Conservation (phyloP, 805 yeast species). For the Candida multigemmis region DNA sequence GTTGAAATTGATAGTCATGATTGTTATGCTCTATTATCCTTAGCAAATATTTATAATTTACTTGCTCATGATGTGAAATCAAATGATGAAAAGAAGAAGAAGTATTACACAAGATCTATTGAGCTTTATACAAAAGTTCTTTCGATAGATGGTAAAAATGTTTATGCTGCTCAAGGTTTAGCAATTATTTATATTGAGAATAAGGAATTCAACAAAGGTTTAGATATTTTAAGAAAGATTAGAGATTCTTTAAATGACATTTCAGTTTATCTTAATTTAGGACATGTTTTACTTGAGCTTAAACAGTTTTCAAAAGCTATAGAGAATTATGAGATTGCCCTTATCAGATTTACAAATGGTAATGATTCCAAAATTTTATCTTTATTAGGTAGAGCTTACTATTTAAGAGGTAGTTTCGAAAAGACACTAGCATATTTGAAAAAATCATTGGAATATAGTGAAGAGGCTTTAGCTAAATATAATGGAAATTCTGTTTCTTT, state of each 20-base stretch:
- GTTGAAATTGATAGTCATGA: slow-evolving; percentile 82
- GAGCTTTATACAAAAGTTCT: slow-evolving; percentile 86
- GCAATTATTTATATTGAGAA: slow-evolving; percentile 89
- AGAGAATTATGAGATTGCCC: slow-evolving; percentile 79
- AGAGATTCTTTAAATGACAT: slow-evolving; percentile 85
- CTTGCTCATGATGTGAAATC: slow-evolving; percentile 71
- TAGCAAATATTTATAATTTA: slow-evolving; percentile 78
- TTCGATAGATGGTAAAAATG: slow-evolving; percentile 73
- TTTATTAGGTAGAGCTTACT: slow-evolving; percentile 84
- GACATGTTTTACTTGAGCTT: slow-evolving; percentile 78
- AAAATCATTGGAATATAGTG: slow-evolving; percentile 54
- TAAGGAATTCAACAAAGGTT: slow-evolving; percentile 63
- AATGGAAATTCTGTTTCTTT: slow-evolving; percentile 25
- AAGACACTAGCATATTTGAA: slow-evolving; percentile 51
- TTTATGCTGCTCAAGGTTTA: slow-evolving; percentile 96
- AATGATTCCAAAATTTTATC: slow-evolving; percentile 61
- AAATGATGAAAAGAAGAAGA: slow-evolving; percentile 46
- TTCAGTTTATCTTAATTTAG: slow-evolving; percentile 76
- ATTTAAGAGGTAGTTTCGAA: slow-evolving; percentile 63
- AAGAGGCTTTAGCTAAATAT: slow-evolving; percentile 36
- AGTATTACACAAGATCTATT: slow-evolving; percentile 81
- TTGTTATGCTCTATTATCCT: slow-evolving; percentile 76
- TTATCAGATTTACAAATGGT: slow-evolving; percentile 52
- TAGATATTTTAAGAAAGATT: slow-evolving; percentile 79
- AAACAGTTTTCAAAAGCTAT: slow-evolving; percentile 79